Conservation (phyloP, 129 eudicot genomes). For the Glebionis coronaria region DNA sequence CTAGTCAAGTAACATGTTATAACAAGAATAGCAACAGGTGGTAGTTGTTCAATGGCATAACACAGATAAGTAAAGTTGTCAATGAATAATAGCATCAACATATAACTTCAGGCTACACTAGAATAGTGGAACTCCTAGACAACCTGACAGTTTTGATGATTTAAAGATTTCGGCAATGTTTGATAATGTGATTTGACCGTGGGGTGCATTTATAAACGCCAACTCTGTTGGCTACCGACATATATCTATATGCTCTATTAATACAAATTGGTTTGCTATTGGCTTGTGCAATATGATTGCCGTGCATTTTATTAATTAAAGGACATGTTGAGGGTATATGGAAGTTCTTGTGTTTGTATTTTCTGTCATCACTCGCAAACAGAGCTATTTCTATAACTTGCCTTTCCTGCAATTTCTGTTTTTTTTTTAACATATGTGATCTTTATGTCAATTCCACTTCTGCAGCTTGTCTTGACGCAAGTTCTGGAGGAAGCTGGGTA, state of each 20-base stretch:
- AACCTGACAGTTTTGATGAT: too few relatives aligned
- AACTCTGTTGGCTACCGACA: neutral
- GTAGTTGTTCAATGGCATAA: too few relatives aligned
- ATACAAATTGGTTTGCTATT: conserved; percentile 2
- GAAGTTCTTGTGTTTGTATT: conserved; percentile 1
- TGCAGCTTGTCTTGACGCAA: conserved; percentile 68
- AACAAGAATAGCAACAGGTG: too few relatives aligned
- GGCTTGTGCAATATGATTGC: neutral
- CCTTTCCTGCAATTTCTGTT: neutral
- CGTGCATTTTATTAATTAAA: neutral
- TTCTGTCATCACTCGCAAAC: neutral
- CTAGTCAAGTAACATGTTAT: too few relatives aligned
- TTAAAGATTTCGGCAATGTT: too few relatives aligned
- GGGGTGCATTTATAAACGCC: too few relatives aligned
- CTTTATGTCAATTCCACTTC: conserved; percentile 9
- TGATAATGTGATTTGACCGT: too few relatives aligned
- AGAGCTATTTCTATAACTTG: neutral
- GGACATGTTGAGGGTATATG: neutral
- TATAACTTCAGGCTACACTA: too few relatives aligned
- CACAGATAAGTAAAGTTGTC: too few relatives aligned
- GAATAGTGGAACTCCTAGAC: too few relatives aligned
- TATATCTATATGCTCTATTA: neutral
- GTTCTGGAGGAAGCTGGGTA: conserved; percentile 97
- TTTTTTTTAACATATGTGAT: conserved; percentile 10
- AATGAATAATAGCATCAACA: too few relatives aligned